Conservation (phyloP, 2,329 filamentous ascomycete genomes). For the Talaromyces atroroseus region DNA sequence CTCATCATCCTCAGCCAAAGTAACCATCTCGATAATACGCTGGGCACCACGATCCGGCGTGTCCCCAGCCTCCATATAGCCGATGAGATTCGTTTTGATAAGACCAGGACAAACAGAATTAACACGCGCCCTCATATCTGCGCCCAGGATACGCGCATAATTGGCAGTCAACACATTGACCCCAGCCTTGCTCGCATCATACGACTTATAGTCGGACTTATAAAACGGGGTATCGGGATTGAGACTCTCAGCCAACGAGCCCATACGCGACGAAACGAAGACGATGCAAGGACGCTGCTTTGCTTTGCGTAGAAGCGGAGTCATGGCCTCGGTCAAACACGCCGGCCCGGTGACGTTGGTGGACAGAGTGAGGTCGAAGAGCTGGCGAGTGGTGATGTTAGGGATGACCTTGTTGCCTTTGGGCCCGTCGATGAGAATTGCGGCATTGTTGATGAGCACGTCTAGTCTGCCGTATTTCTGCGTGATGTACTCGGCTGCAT, state of each 20-base stretch:
- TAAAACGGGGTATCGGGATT: slow-evolving; percentile 24
- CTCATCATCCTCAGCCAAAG: slow-evolving; percentile 10
- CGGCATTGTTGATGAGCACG: slow-evolving; percentile 28
- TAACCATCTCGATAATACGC: slow-evolving; percentile 8
- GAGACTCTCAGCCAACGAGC: slow-evolving; percentile 22
- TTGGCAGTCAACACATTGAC: slow-evolving; percentile 32
- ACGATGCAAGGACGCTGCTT: slow-evolving; percentile 18
- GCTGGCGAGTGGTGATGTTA: slow-evolving; percentile 1
- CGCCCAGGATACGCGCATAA: slow-evolving; percentile 8
- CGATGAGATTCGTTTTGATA: slow-evolving; percentile 5
- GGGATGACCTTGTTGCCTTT: not conserved
- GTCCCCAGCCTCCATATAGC: not conserved
- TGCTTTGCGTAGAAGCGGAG: slow-evolving; percentile 27
- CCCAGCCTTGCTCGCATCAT: slow-evolving; percentile 39
- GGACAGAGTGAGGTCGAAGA: slow-evolving; percentile 21
- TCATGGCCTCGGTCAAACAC: slow-evolving; percentile 27
- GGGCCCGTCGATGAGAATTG: slow-evolving; percentile 3
- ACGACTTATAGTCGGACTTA: slow-evolving; percentile 29
- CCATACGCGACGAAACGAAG: slow-evolving; percentile 31
- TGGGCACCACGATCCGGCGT: slow-evolving; percentile 8
- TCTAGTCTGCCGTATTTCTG: slow-evolving; percentile 18
- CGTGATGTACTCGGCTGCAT: slow-evolving; percentile 14
- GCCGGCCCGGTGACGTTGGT: slow-evolving; percentile 34
- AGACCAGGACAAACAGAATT: slow-evolving; percentile 11
- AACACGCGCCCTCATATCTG: slow-evolving; percentile 6